Percentiles rank a stretch among this genome's conserved stretches.
These are phyloP conservation scores for Ascochyta lentis DNA, from an alignment of 2,329 filamentous ascomycete genomes.

Conservation along the genomic window DNA sequence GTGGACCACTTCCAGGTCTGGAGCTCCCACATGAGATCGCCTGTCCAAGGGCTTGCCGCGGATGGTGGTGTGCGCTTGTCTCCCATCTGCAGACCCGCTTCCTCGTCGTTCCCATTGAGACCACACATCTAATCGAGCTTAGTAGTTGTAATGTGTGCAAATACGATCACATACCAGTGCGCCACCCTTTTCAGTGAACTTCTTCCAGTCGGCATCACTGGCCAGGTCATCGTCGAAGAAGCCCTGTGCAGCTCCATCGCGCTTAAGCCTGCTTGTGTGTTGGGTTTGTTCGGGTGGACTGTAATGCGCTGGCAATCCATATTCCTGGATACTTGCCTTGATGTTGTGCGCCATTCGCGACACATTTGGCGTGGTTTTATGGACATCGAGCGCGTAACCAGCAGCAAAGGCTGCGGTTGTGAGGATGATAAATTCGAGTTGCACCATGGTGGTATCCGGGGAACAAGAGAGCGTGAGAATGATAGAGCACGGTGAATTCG, in stretches of 20 bases:
- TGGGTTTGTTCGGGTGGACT: too few relatives aligned
- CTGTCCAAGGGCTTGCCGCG: conserved; percentile 22
- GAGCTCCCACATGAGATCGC: conserved; percentile 10
- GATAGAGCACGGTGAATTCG: not conserved
- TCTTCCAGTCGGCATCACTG: conserved; percentile 15
- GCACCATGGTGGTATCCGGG: not conserved
- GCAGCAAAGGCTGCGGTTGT: not conserved
- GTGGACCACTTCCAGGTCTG: conserved; percentile 25
- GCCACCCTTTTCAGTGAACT: conserved; percentile 19
- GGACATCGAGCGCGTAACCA: not conserved
- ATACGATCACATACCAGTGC: conserved; percentile 3
- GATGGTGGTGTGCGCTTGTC: conserved; percentile 26
- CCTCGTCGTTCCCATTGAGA: conserved; percentile 16
- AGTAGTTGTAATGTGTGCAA: too few relatives aligned
- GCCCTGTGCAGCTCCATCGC: not conserved
- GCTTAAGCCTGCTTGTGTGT: not conserved
- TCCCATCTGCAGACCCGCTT: conserved; percentile 18
- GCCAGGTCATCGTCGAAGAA: conserved; percentile 25
- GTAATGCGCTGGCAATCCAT: not conserved
- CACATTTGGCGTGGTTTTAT: not conserved
- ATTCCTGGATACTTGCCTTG: too few relatives aligned
- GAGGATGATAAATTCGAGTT: not conserved
- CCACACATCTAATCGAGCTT: conserved; percentile 7
- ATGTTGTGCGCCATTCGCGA: not conserved
- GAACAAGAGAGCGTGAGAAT: not conserved